Conservation (phyloP, 306 rosid genomes). For the Prunus davidiana region DNA sequence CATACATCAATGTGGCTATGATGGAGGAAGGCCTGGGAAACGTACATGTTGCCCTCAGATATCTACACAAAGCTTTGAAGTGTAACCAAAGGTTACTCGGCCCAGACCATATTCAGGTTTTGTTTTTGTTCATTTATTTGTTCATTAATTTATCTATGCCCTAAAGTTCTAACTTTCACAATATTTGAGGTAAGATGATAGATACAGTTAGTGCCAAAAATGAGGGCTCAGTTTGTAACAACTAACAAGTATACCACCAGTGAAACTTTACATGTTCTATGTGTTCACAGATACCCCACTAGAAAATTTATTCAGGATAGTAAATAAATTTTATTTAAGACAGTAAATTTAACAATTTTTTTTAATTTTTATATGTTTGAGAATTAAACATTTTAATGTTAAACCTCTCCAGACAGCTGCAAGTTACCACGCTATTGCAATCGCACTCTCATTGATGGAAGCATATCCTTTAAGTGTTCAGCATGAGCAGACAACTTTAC, state of each 20-base stretch:
- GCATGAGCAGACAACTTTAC: slow-evolving; percentile 97
- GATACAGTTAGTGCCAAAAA: background rate
- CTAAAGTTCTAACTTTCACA: background rate
- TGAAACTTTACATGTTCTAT: background rate
- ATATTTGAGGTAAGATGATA: background rate
- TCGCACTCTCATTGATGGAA: slow-evolving; percentile 97
- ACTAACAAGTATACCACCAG: background rate
- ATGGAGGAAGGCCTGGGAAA: slow-evolving; percentile 99
- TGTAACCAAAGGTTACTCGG: slow-evolving; percentile 95
- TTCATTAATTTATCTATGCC: slow-evolving; percentile 2
- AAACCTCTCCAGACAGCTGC: slow-evolving; percentile 84
- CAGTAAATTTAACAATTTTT: background rate
- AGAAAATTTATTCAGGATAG: background rate
- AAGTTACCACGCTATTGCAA: slow-evolving; percentile 97
- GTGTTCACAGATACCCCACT: background rate
- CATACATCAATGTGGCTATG: slow-evolving; percentile 99
- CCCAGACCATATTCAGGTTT: slow-evolving; percentile 96
- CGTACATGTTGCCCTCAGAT: slow-evolving; percentile 95
- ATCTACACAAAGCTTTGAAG: slow-evolving; percentile 96
- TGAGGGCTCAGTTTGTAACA: background rate
- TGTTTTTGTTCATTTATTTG: slow-evolving; percentile 22
- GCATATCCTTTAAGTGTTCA: slow-evolving; percentile 98
- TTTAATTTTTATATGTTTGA: background rate
- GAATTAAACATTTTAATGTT: slow-evolving; percentile 21
- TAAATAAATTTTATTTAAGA: background rate